These are phyloP conservation scores for Plenodomus tracheiphilus DNA, from an alignment of 2,329 filamentous ascomycete species.

Conservation along the genomic window DNA sequence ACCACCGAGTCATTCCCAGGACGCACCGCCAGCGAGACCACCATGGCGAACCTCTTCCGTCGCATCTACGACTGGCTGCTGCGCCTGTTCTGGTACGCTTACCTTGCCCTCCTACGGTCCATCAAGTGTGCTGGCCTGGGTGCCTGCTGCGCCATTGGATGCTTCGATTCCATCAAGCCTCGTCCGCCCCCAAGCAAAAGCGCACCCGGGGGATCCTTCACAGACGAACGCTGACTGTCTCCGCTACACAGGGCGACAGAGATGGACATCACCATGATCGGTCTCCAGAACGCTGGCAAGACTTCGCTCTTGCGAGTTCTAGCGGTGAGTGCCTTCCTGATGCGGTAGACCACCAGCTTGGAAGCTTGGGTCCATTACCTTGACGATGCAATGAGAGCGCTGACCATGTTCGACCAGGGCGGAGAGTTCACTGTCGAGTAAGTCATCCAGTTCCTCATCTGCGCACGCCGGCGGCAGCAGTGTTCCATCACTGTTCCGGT, in stretches of 20 bases:
- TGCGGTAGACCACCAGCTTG: conserved; percentile 35
- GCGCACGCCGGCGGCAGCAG: conserved; percentile 29
- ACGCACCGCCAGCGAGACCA: conserved; percentile 15
- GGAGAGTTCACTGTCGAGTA: conserved; percentile 99
- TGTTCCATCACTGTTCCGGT: conserved; percentile 31
- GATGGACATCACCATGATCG: conserved; percentile 99
- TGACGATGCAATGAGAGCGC: conserved; percentile 23
- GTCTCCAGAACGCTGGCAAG: conserved; percentile 96
- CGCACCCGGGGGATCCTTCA: conserved; percentile 7
- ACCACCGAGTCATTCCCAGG: conserved; percentile 44
- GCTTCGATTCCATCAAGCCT: conserved; percentile 19
- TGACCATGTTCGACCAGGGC: conserved; percentile 63
- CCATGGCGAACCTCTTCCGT: conserved; percentile 89
- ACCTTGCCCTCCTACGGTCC: conserved; percentile 10
- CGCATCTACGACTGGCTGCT: conserved; percentile 98
- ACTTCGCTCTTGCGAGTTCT: conserved; percentile 91
- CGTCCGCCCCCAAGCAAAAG: conserved; percentile 23
- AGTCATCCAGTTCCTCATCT: conserved; percentile 50
- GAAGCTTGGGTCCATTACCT: conserved; percentile 27
- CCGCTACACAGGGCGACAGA: conserved; percentile 77
- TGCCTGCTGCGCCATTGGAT: conserved; percentile 37
- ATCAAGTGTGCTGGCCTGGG: conserved; percentile 15
- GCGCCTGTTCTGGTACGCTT: conserved; percentile 89
- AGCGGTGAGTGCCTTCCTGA: conserved; percentile 70
- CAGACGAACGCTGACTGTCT: conserved; percentile 24